A percentile compares a stretch with the other conserved stretches of the same genome.
These are phyloP conservation scores for Phytophthora pistaciae DNA, from an alignment of 352 stramenopile genomes.

Conservation along the genomic window DNA sequence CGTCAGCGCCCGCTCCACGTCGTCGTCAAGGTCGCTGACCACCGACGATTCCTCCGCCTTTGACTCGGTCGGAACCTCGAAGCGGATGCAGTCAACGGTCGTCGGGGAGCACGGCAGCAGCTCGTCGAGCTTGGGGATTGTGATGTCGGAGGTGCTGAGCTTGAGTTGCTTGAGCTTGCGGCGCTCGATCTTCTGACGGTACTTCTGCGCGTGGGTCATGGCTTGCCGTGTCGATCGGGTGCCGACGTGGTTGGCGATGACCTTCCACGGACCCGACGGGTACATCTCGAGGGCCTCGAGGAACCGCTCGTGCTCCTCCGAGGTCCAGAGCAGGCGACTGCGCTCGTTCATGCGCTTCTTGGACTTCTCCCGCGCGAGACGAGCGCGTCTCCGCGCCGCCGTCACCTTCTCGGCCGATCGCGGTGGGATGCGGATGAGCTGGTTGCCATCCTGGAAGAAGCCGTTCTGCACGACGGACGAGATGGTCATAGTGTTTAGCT, in stretches of 20 bases:
- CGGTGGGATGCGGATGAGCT: conserved; percentile 38
- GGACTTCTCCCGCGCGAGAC: conserved; percentile 28
- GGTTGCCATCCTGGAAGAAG: conserved; percentile 40
- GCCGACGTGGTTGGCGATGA: conserved; percentile 44
- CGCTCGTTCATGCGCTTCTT: conserved; percentile 38
- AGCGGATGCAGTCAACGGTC: conserved; percentile 20
- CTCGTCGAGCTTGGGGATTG: conserved; percentile 8
- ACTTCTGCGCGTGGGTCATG: conserved; percentile 58
- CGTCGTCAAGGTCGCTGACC: conserved; percentile 8
- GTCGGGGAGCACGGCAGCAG: conserved; percentile 23
- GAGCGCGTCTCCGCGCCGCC: conserved; percentile 21
- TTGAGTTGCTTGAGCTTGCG: conserved; percentile 37
- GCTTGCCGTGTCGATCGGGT: conserved; percentile 47
- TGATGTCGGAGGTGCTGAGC: conserved; percentile 2
- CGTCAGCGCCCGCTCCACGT: conserved; percentile 29
- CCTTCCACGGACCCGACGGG: conserved; percentile 50
- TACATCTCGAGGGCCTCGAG: conserved; percentile 51
- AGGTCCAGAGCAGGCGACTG: conserved; percentile 37
- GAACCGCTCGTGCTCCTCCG: conserved; percentile 53
- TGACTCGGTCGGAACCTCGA: conserved; percentile 9
- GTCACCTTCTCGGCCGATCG: conserved; percentile 31
- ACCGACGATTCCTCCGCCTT: neutral
- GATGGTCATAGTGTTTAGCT: conserved; percentile 31
- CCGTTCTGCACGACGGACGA: conserved; percentile 41
- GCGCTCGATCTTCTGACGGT: conserved; percentile 46